Percentiles rank a stretch among this genome's conserved stretches.
These are phyloP conservation scores for Sonneratia alba DNA, from an alignment of 345 rosid species.

Conservation along the genomic window DNA sequence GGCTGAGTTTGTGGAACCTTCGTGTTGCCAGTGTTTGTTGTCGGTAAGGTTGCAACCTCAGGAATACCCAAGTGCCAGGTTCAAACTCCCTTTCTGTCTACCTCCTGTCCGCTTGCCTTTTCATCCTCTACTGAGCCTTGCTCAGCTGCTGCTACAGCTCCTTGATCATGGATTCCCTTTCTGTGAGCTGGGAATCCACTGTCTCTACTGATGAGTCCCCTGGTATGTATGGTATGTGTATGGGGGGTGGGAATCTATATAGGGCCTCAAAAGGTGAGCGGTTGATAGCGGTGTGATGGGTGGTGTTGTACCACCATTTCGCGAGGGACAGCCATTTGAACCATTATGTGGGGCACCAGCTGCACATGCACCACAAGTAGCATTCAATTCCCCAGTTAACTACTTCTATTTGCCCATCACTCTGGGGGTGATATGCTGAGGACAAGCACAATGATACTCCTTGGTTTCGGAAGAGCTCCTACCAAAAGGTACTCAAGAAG, in stretches of 20 bases:
- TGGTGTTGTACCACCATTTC: neutral
- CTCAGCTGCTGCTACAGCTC: neutral
- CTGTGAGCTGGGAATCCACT: neutral
- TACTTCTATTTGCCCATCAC: neutral
- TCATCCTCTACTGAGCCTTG: neutral
- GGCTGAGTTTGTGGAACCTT: neutral
- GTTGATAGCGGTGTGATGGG: neutral
- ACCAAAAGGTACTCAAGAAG: constrained; percentile 3
- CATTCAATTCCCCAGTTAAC: constrained; percentile 2
- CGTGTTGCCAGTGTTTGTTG: neutral
- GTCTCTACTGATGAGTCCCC: neutral
- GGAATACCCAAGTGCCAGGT: neutral
- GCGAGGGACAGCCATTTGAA: neutral
- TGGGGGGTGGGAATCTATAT: neutral
- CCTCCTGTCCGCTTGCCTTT: neutral
- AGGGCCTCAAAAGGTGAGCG: neutral
- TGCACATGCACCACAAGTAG: neutral
- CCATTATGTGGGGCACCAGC: neutral
- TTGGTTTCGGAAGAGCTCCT: neutral
- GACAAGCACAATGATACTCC: neutral
- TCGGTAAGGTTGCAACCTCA: neutral
- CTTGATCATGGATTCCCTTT: neutral
- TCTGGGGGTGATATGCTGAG: constrained; percentile 8
- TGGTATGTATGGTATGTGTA: neutral
- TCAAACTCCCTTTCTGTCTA: neutral